A percentile compares a stretch with the other conserved stretches of the same genome.
Evolutionary conservation across 306 rosid genomes (phyloP).

Genomic region (Cucurbita maxima): DNA sequence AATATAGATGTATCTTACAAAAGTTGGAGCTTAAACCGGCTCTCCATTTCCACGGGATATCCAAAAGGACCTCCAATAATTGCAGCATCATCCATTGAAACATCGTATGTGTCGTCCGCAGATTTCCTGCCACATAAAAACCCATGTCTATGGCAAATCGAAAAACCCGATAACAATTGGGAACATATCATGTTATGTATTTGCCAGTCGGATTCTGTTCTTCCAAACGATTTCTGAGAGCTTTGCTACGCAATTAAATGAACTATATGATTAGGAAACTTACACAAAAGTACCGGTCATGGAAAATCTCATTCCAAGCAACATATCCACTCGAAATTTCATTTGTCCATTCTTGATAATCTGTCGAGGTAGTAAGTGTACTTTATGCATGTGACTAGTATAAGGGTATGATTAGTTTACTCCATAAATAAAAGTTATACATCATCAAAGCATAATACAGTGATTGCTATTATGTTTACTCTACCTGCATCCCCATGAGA

Average conservation of each 20-base stretch:
- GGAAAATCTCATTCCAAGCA: constrained; percentile 70
- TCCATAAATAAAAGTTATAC: not conserved
- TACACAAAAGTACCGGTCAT: constrained; percentile 52
- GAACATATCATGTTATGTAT: not conserved
- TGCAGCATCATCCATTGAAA: constrained; percentile 83
- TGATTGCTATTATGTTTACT: not conserved
- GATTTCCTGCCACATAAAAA: constrained; percentile 32
- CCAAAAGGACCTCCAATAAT: constrained; percentile 72
- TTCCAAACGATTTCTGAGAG: not conserved
- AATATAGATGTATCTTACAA: constrained; percentile 34
- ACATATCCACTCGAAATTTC: constrained; percentile 50
- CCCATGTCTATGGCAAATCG: not conserved
- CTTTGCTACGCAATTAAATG: not conserved
- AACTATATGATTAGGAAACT: constrained; percentile 14
- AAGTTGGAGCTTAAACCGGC: constrained; percentile 50
- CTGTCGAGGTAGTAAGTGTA: constrained; percentile 16
- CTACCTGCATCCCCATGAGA: constrained; percentile 80
- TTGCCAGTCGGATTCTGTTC: not conserved
- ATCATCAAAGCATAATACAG: not conserved
- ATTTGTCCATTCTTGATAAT: constrained; percentile 55
- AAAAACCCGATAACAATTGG: not conserved
- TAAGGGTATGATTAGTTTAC: not conserved
- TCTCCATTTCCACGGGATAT: constrained; percentile 53
- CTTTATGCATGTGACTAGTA: not conserved
- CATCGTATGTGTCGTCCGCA: constrained; percentile 31